phyloP scores from a whole-genome alignment of 2,329 filamentous ascomycete genomes.

The Neofusicoccum kwambonambiense region DNA sequence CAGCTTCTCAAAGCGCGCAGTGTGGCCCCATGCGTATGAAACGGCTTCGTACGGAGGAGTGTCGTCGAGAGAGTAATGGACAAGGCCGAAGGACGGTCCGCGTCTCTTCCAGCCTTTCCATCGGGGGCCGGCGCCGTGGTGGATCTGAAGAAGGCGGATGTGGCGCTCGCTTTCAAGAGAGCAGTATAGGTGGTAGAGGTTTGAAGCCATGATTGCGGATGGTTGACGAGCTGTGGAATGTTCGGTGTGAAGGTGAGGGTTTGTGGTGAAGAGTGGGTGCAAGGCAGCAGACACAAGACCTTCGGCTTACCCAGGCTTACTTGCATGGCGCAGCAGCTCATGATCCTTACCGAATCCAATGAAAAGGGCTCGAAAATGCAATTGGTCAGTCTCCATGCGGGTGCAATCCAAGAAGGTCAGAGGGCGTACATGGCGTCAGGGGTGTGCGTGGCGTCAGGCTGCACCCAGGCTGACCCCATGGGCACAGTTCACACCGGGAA shows the following conservation, averaged over 20 bases:
- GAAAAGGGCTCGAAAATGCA: not conserved
- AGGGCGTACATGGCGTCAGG: no score
- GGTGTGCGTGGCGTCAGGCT: no score
- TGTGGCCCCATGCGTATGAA: conserved; percentile 20
- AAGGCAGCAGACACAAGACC: not conserved
- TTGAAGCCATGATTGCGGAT: not conserved
- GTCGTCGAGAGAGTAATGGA: not conserved
- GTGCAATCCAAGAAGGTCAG: no score
- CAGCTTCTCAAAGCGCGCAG: not conserved
- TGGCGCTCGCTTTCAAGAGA: not conserved
- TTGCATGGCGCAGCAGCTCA: not conserved
- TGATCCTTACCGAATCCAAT: not conserved
- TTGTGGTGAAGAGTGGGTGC: not conserved
- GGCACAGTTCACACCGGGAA: no score
- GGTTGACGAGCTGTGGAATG: no score
- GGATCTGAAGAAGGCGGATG: not conserved
- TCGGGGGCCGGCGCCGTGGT: not conserved
- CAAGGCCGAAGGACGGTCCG: not conserved
- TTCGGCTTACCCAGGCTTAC: not conserved
- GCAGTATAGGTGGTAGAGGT: not conserved
- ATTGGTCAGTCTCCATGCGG: not conserved
- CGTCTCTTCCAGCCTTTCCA: not conserved
- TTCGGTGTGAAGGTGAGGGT: not conserved
- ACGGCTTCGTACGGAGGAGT: conserved; percentile 14
- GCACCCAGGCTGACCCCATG: no score